Percentiles rank a stretch among this genome's conserved stretches.
Conservation (phyloP, 331 rosid genomes). For the Acacia pycnantha region DNA sequence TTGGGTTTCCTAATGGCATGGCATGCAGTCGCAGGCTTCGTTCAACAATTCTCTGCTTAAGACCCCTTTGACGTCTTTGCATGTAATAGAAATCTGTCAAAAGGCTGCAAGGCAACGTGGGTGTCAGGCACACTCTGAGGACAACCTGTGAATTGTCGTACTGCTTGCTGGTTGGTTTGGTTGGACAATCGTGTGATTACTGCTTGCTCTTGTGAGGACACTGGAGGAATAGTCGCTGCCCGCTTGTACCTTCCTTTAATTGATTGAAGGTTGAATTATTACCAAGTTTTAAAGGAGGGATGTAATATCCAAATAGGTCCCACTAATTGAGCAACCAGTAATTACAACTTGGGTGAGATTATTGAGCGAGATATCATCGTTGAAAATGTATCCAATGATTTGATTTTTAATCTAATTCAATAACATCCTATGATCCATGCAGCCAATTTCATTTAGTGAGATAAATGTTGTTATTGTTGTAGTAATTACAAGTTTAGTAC, state of each 20-base stretch:
- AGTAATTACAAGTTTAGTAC: too few species aligned
- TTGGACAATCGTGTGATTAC: neutral
- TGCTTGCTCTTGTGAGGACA: neutral
- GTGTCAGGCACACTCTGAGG: neutral
- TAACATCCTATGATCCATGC: too few species aligned
- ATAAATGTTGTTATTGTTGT: too few species aligned
- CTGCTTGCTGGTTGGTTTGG: neutral
- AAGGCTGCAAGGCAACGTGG: conserved; percentile 1
- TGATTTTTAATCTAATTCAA: too few species aligned
- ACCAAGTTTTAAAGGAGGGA: too few species aligned
- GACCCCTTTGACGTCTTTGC: conserved; percentile 8
- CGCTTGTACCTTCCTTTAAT: neutral
- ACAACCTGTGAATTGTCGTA: neutral
- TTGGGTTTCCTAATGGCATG: neutral
- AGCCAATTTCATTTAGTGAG: too few species aligned
- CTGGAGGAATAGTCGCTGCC: neutral
- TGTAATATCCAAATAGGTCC: too few species aligned
- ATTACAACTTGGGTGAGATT: too few species aligned
- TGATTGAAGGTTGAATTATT: too few species aligned
- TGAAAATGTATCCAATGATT: accelerated
- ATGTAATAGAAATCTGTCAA: neutral
- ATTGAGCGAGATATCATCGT: too few species aligned
- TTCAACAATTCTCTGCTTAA: neutral
- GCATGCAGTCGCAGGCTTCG: neutral
- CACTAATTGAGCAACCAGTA: too few species aligned